phyloP scores from a whole-genome alignment of 768 basidiomycete species.

The Pleurotus giganteus region DNA sequence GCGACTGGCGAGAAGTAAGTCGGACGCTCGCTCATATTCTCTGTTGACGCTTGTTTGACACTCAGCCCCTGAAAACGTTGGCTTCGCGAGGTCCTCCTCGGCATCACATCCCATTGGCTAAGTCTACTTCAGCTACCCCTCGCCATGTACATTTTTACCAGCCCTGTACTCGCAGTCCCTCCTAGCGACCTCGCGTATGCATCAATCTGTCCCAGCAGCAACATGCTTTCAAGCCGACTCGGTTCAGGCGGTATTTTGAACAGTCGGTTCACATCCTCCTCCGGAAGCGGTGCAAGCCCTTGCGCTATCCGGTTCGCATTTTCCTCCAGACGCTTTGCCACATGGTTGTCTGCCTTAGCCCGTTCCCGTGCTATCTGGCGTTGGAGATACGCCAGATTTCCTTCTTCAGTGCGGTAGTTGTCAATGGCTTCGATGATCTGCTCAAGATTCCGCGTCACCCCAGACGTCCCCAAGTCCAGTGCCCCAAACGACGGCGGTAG shows the following conservation, averaged over 20 bases:
- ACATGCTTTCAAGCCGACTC: conserved; percentile 81
- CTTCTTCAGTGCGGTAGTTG: conserved; percentile 85
- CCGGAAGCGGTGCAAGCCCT: conserved; percentile 82
- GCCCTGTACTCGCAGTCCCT: conserved; percentile 53
- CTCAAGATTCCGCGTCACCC: conserved; percentile 76
- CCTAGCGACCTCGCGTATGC: conserved; percentile 78
- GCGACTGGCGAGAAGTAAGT: conserved; percentile 2
- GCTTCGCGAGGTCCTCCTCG: conserved; percentile 5
- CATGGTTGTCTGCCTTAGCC: conserved; percentile 70
- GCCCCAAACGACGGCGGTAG: conserved; percentile 63
- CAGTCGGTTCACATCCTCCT: conserved; percentile 79
- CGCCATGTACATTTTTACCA: conserved; percentile 87
- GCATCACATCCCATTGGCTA: conserved; percentile 10
- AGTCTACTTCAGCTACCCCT: conserved; percentile 40
- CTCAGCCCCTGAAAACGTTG: background rate
- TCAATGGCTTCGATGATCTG: conserved; percentile 84
- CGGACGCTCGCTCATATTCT: background rate
- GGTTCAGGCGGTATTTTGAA: conserved; percentile 91
- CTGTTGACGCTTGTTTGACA: conserved; percentile 9
- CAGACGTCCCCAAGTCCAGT: conserved; percentile 68
- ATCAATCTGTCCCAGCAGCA: conserved; percentile 86
- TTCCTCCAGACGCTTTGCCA: conserved; percentile 88
- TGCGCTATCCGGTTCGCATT: conserved; percentile 75
- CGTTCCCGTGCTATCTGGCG: conserved; percentile 90
- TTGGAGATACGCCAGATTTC: conserved; percentile 84